A percentile compares a stretch with the other conserved stretches of the same genome.
These are phyloP conservation scores for Cymbidium sinense DNA, from an alignment of 106 monocot species.

Conservation along the genomic window DNA sequence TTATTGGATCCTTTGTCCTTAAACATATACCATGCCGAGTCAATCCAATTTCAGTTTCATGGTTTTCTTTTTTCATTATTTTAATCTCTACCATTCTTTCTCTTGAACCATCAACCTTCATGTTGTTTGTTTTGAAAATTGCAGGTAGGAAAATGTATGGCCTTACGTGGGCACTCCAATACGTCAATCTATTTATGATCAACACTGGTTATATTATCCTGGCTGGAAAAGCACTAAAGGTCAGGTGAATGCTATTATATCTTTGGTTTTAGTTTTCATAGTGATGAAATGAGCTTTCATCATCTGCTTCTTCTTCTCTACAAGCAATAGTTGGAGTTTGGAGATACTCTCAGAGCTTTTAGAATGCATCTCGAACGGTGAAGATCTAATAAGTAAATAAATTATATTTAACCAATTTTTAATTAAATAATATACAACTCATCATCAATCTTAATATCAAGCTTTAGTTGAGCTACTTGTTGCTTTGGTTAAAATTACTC, in stretches of 20 bases:
- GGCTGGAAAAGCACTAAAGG: slow-evolving; percentile 95
- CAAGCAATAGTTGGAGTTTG: not conserved
- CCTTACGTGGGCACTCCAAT: slow-evolving; percentile 89
- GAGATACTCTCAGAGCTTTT: not conserved
- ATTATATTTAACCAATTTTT: no score
- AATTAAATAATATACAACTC: no score
- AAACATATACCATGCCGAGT: no score
- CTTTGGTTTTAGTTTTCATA: not conserved
- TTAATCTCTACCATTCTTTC: no score
- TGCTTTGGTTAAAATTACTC: no score
- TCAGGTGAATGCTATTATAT: slow-evolving; percentile 9
- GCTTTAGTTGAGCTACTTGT: no score
- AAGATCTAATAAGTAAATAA: not conserved
- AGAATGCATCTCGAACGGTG: not conserved
- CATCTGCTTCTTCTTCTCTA: not conserved
- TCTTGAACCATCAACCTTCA: no score
- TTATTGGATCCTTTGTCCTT: not conserved
- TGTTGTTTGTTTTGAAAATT: slow-evolving; percentile 13
- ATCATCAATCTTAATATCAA: no score
- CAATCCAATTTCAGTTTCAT: no score
- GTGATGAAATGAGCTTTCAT: not conserved
- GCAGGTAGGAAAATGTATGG: slow-evolving; percentile 77
- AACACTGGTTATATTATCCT: slow-evolving; percentile 95
- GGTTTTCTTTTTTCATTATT: no score
- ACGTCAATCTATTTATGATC: slow-evolving; percentile 91